phyloP scores from a whole-genome alignment of 176 grass and related monocot genomes.

The Hyparrhenia diplandra region DNA sequence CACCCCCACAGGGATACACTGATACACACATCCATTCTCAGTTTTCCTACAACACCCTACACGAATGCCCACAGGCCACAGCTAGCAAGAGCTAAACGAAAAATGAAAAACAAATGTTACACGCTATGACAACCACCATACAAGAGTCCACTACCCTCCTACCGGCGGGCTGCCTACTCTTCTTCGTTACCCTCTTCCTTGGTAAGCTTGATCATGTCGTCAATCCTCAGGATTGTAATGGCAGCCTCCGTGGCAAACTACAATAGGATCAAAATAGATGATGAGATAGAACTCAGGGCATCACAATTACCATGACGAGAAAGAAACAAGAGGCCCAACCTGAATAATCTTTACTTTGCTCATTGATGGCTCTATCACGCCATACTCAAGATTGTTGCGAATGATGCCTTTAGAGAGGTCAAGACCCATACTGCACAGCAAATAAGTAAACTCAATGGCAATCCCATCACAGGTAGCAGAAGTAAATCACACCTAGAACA shows the following conservation, averaged over 20 bases:
- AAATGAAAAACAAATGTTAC: neutral
- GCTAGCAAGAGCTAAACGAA: neutral
- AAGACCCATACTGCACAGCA: constrained; percentile 68
- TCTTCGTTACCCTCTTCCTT: constrained; percentile 81
- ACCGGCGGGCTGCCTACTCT: neutral
- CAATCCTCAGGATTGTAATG: constrained; percentile 91
- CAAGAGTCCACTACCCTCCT: neutral
- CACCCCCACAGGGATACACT: neutral
- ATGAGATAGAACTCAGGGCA: neutral
- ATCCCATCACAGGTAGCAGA: neutral
- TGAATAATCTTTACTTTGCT: constrained; percentile 97
- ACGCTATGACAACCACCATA: constrained; percentile 1
- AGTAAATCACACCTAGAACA: neutral
- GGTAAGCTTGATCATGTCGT: constrained; percentile 91
- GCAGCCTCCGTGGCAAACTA: constrained; percentile 95
- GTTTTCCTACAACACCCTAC: neutral
- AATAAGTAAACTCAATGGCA: neutral
- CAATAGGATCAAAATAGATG: neutral
- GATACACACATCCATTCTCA: neutral
- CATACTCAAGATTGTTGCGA: constrained; percentile 81
- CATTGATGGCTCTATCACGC: constrained; percentile 95
- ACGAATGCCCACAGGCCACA: neutral
- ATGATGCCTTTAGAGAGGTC: constrained; percentile 78
- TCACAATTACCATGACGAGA: neutral
- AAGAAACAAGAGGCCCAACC: neutral